Evolutionary conservation across 495 filamentous ascomycete genomes (phyloP).

Genomic region (Hypoxylon cercidicola): DNA sequence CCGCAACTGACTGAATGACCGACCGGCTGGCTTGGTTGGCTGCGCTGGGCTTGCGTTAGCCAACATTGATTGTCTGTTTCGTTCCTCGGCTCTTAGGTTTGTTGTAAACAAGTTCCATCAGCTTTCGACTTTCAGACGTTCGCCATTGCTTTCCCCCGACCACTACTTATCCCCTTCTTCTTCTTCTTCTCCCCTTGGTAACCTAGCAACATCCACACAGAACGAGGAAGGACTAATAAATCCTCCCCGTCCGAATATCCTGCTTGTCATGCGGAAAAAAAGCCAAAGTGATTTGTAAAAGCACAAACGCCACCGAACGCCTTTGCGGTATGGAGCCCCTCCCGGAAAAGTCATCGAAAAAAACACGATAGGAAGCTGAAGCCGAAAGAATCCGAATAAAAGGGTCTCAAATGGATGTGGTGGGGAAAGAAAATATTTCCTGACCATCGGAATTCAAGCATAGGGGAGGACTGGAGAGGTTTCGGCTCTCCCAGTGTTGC

Average conservation of each 20-base stretch:
- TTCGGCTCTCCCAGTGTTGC: conserved; percentile 12
- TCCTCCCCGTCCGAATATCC: conserved; percentile 21
- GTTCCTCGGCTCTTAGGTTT: conserved; percentile 9
- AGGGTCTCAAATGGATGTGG: conserved; percentile 4
- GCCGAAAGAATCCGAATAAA: conserved; percentile 23
- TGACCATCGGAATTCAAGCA: conserved; percentile 4
- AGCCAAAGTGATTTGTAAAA: conserved; percentile 7
- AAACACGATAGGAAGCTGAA: conserved; percentile 27
- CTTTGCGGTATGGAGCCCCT: conserved; percentile 39
- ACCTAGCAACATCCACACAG: too few species aligned
- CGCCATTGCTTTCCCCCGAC: background rate
- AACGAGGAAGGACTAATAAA: background rate
- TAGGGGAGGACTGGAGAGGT: background rate
- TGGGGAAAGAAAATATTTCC: conserved; percentile 11
- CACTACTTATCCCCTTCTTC: conserved; percentile 2
- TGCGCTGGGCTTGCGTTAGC: conserved; percentile 3
- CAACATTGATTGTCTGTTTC: conserved; percentile 9
- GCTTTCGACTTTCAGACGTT: background rate
- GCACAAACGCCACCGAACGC: conserved; percentile 42
- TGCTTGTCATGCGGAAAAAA: conserved; percentile 33
- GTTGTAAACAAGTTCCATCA: background rate
- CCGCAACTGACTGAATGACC: conserved; percentile 16
- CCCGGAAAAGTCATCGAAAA: conserved; percentile 21
- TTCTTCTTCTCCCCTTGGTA: conserved; percentile 5
- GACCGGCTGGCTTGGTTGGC: conserved; percentile 17